phyloP scores from a whole-genome alignment of 2,329 filamentous ascomycete genomes.

The Coniochaeta sp. region DNA sequence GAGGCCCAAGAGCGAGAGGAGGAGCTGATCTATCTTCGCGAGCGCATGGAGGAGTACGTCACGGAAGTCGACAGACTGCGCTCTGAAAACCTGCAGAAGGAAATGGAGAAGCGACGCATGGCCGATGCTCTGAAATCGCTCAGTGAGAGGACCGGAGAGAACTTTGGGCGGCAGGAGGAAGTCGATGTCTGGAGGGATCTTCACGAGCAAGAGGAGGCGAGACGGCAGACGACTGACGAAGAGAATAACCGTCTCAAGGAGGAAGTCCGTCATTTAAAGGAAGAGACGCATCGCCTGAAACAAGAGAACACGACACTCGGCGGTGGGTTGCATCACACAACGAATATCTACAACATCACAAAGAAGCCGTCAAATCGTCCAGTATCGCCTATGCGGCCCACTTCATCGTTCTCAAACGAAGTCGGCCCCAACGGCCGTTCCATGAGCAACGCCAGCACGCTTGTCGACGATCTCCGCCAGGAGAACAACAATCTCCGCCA shows the following conservation, averaged over 20 bases:
- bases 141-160: conserved; percentile 32
- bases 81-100: conserved; percentile 69
- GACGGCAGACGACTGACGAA: conserved; percentile 84
- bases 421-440: conserved; percentile 43
- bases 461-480: conserved; percentile 67
- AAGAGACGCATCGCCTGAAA: conserved; percentile 72
- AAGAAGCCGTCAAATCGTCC: conserved; percentile 42
- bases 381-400: conserved; percentile 41
- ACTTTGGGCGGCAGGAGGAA: conserved; percentile 49
- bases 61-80: conserved; percentile 76
- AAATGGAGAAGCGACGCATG: conserved; percentile 80
- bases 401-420: conserved; percentile 42
- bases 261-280: conserved; percentile 74
- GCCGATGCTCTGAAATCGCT: conserved; percentile 66
- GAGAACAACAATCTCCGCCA: conserved; percentile 73
- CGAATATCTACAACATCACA: conserved; percentile 60
- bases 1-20: conserved; percentile 68
- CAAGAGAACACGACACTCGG: conserved; percentile 40
- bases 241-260: conserved; percentile 80
- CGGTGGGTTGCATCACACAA: conserved; percentile 45
- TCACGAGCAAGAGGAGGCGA: conserved; percentile 82
- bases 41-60: conserved; percentile 78
- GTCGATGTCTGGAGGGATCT: conserved; percentile 93
- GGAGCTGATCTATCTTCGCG: conserved; percentile 76
- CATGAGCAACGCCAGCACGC: conserved; percentile 54